Conservation (phyloP, 225 moss, liverwort and hornwort genomes). For the Sphagnum tenellum region DNA sequence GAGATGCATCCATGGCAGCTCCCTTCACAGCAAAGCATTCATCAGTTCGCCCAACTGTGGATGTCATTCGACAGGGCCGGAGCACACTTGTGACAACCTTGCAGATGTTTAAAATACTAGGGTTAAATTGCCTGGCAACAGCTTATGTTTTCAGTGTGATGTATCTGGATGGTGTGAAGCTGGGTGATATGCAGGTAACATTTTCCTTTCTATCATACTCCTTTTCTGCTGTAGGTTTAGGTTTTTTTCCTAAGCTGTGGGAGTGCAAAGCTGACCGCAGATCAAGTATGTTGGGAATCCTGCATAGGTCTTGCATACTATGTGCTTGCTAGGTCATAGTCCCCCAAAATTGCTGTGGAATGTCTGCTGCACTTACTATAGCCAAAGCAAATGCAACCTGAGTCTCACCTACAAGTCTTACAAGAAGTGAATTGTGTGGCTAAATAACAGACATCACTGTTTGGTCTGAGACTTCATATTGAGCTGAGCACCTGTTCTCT, state of each 20-base stretch:
- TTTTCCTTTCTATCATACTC: background rate
- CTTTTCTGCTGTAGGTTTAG: background rate
- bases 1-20: constrained; percentile 99
- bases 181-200: constrained; percentile 86
- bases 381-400: too few relatives aligned
- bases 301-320: too few relatives aligned
- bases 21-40: constrained; percentile 99
- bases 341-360: too few relatives aligned
- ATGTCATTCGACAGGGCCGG: constrained; percentile 93
- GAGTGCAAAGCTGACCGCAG: too few relatives aligned
- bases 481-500: too few relatives aligned
- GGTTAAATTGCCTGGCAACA: constrained; percentile 93
- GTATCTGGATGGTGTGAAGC: constrained; percentile 98
- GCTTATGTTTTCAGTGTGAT: constrained; percentile 98
- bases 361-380: too few relatives aligned
- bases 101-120: constrained; percentile 99
- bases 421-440: too few relatives aligned
- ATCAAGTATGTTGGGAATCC: too few relatives aligned
- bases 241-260: background rate
- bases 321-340: too few relatives aligned
- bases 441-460: too few relatives aligned
- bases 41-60: constrained; percentile 80
- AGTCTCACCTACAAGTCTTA: too few relatives aligned
- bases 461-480: too few relatives aligned
- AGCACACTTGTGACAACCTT: constrained; percentile 95